Conservation (phyloP, 192 early-diverging fungal genomes). For the Coemansia guatemalensis region DNA sequence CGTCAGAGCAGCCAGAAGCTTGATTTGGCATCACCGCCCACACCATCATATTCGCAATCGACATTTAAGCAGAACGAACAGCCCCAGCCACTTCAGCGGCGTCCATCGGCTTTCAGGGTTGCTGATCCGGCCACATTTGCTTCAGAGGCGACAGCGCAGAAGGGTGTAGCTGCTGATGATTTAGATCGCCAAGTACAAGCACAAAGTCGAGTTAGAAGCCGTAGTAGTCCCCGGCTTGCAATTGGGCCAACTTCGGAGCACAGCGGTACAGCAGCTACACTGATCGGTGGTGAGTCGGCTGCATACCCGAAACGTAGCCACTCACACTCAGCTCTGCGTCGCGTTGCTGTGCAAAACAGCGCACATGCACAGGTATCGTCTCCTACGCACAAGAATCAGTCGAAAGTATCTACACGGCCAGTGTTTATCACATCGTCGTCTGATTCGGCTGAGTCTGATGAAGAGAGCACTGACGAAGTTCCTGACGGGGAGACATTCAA, state of each 20-base stretch:
- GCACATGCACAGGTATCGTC: constrained; percentile 25
- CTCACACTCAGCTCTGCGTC: constrained; percentile 35
- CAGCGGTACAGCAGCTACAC: background rate
- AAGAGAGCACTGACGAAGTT: background rate
- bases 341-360: constrained; percentile 39
- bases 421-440: constrained; percentile 12
- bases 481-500: constrained; percentile 11
- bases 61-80: constrained; percentile 1
- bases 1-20: constrained; percentile 4
- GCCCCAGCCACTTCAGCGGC: constrained; percentile 16
- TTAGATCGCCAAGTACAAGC: background rate
- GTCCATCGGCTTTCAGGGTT: constrained; percentile 48
- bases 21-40: constrained; percentile 43
- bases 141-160: background rate
- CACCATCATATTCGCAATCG: constrained; percentile 22
- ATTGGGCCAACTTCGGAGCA: background rate
- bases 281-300: background rate
- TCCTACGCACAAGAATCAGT: background rate
- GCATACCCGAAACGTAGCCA: constrained; percentile 22
- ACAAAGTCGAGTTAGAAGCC: constrained; percentile 10
- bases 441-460: constrained; percentile 8
- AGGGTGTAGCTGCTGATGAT: background rate
- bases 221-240: constrained; percentile 1
- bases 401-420: constrained; percentile 1
- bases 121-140: constrained; percentile 23